A percentile compares a stretch with the other conserved stretches of the same genome.
Conservation (phyloP, 2,329 filamentous ascomycete genomes). For the Apiospora pterosperma region DNA sequence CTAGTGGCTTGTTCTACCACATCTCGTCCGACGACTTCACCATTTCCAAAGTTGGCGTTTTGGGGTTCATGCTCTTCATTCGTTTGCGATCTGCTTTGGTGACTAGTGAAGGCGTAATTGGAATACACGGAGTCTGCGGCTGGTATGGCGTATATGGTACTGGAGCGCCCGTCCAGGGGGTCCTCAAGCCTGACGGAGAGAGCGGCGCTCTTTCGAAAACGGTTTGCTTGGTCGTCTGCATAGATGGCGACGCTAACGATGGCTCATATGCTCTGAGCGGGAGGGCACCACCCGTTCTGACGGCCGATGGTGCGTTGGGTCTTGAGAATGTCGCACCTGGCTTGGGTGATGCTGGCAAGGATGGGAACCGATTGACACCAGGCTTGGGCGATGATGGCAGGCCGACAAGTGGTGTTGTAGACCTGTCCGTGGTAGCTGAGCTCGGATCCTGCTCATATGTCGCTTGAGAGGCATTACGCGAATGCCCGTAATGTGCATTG, state of each 20-base stretch:
- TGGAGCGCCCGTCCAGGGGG: constrained; percentile 58
- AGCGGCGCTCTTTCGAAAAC: constrained; percentile 57
- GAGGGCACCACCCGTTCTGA: constrained; percentile 54
- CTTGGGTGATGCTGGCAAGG: constrained; percentile 33
- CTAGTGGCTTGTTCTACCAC: constrained; percentile 46
- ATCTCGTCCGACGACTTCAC: constrained; percentile 60
- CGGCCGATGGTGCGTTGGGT: constrained; percentile 48
- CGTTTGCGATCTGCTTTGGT: constrained; percentile 68
- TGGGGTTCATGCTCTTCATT: constrained; percentile 61
- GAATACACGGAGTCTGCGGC: constrained; percentile 71
- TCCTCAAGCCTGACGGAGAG: constrained; percentile 56
- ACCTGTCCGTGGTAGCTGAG: constrained; percentile 50
- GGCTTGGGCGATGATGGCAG: constrained; percentile 44
- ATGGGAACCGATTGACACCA: constrained; percentile 29
- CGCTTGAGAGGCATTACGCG: constrained; percentile 35
- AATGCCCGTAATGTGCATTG: constrained; percentile 22
- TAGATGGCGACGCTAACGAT: constrained; percentile 47
- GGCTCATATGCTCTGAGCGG: constrained; percentile 62
- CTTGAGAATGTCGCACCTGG: constrained; percentile 33
- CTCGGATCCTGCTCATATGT: constrained; percentile 44
- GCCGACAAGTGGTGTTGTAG: constrained; percentile 48
- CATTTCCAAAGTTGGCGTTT: constrained; percentile 61
- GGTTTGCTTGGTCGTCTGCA: constrained; percentile 58
- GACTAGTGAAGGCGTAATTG: constrained; percentile 72
- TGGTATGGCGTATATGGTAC: constrained; percentile 77